Percentiles rank a stretch among this genome's conserved stretches.
Conservation (phyloP, 495 filamentous ascomycete species). For the Glutinoglossum americanum region DNA sequence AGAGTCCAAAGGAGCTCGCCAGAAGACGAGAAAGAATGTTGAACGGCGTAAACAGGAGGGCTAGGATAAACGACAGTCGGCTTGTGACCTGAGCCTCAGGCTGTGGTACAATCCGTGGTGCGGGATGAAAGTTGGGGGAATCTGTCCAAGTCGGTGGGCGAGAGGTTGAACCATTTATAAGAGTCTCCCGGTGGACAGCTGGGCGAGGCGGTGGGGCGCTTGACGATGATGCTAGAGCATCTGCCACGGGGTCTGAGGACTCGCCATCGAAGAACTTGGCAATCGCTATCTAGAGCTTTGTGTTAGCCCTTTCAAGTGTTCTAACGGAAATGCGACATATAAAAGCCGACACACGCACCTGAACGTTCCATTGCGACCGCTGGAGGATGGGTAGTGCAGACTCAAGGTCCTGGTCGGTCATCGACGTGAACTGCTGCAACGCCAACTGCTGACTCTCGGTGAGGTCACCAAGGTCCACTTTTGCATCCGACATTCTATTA, state of each 20-base stretch:
- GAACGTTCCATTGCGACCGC: slow-evolving; percentile 87
- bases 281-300: slow-evolving; percentile 55
- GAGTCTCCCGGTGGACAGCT: slow-evolving; percentile 29
- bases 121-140: slow-evolving; percentile 28
- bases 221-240: slow-evolving; percentile 31
- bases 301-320: too few relatives aligned
- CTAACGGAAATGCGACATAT: neutral
- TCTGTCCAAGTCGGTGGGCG: slow-evolving; percentile 8
- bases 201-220: slow-evolving; percentile 34
- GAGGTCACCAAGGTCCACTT: slow-evolving; percentile 44
- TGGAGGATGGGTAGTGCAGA: slow-evolving; percentile 64
- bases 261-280: slow-evolving; percentile 97
- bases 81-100: slow-evolving; percentile 37
- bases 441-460: slow-evolving; percentile 53
- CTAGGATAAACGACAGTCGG: slow-evolving; percentile 49
- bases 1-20: slow-evolving; percentile 36
- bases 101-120: slow-evolving; percentile 64
- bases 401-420: slow-evolving; percentile 60
- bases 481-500: slow-evolving; percentile 1
- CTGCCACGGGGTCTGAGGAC: slow-evolving; percentile 57
- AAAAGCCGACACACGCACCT: slow-evolving; percentile 32
- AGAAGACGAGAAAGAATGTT: slow-evolving; percentile 51
- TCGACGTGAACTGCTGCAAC: slow-evolving; percentile 67
- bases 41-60: slow-evolving; percentile 64
- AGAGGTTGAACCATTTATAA: slow-evolving; percentile 34